Base-by-base conservation (phyloP, 306 rosid genomes). In the Delonix regia region DNA sequence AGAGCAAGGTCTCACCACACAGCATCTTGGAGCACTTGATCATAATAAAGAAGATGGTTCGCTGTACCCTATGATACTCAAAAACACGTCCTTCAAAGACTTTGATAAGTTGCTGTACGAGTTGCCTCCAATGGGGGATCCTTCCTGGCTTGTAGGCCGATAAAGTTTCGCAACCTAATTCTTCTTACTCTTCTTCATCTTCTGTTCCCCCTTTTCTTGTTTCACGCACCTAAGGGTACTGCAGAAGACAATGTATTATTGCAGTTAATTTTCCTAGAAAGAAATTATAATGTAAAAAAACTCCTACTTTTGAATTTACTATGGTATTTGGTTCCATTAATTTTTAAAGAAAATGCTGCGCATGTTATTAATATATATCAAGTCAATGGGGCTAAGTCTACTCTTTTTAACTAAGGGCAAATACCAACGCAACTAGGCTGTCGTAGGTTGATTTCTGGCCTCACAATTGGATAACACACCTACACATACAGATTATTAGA, bases 71-170 rank as follows among this genome's bases (percentile, higher is more conserved):
- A 59, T 51, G 77, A 0, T 59, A 9, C 34, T 60, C 27, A 73
- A 71, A 7, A 78, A 68, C 51, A 9, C 45, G 44, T 80, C 91
- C 42, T 83, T 80, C 53, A 80, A 78, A 38, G 91, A 85, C 45
- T 85, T 83, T 63, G 89, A 83, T 21, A 48, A 12, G 4, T 42
- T 80, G 41, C 25, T 77, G 22, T 59, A 59, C 33, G 82, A 83
- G 45, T 42, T 78, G 1, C 83, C 90, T 69, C 21, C 81, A 16
- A 22, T 78, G 52, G 86, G 83, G 42, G 86, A 83, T 1, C 53
- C 81, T 1, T 55, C 12, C 36, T 74, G 70, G 74, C 71, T 30
- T 42, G n/a, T 70, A n/a, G 41, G 39, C 22, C 12, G 24, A 25
- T 25, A 3, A 22, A 7, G 16, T 2, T 13, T 16, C 10, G 70